Base-by-base conservation (phyloP, 108 stramenopile species). In the Conticribra guillardii region DNA sequence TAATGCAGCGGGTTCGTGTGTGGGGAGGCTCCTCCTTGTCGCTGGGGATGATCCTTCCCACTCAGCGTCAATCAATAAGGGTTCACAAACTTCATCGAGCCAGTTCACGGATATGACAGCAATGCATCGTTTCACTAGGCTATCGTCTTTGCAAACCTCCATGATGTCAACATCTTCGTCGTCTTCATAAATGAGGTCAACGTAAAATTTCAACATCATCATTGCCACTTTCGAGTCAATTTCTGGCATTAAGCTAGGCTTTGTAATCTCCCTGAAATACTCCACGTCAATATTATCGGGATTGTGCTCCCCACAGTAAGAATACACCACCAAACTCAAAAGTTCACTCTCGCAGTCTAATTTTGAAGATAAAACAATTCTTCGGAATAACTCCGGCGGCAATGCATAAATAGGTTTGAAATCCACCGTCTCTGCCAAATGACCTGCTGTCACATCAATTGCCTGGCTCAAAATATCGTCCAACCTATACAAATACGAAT, bases 221-320 rank as follows among this genome's bases (percentile, higher is more conserved):
- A 79, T 46, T 34, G 78, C 78, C 37, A 79, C 71, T 32, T 67
- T 67, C 11, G 70, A 27, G 23, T 79, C 78, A 1, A 79, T 49
- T 8, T 71, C 60, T 18, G 70, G 70, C 78, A 79, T 79, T 24
- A 79, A 58, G 8, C 58, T 55, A 47, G 60, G 52, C 27, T 58
- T 79, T 16, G 78, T 79, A 7, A 79, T 29, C 41, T 79, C 78
- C 31, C 78, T 71, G 51, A 79, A 71, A 67, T 79, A 79, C 34
- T 79, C 66, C 19, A 79, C 70, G 54, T 79, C 78, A 19, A 79
- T 71, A 21, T 79, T 69, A 4, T 79, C 51, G 18, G 51, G 63
- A 51, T 79, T 69, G 60, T 79, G 74, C 57, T 79, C 78, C 3
- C 65, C 70, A 53, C 78, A 79, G 58, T 79, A 79, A 15, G 78